These are phyloP conservation scores for Lumnitzera racemosa DNA, from an alignment of 345 rosid genomes.

Conservation along the genomic window DNA sequence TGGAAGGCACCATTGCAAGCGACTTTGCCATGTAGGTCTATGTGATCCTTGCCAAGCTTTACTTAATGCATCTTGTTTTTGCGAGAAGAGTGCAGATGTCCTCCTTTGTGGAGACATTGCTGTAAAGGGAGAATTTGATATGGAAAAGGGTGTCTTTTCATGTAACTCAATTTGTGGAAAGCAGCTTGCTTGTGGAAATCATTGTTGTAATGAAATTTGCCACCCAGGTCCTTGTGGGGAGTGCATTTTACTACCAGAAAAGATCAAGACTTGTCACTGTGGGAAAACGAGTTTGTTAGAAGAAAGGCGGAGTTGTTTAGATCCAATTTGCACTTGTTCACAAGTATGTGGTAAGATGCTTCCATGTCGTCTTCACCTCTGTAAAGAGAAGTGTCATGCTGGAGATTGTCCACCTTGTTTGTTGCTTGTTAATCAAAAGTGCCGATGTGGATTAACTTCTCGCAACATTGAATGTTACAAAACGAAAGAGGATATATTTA, in stretches of 20 bases:
- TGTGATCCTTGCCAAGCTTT: constrained; percentile 70
- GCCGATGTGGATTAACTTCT: constrained; percentile 72
- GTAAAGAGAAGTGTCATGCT: constrained; percentile 70
- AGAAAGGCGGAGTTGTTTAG: constrained; percentile 75
- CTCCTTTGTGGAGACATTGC: constrained; percentile 75
- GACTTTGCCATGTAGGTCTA: constrained; percentile 70
- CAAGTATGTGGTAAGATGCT: constrained; percentile 60
- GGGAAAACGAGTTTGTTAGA: constrained; percentile 68
- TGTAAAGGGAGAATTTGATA: constrained; percentile 68
- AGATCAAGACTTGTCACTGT: constrained; percentile 66
- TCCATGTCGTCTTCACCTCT: constrained; percentile 59
- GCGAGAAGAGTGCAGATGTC: constrained; percentile 67
- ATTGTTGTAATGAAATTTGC: constrained; percentile 53
- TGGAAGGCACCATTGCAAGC: constrained; percentile 64
- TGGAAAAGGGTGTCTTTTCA: constrained; percentile 69
- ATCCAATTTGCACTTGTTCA: constrained; percentile 72
- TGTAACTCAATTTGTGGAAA: constrained; percentile 60
- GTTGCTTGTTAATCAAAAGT: constrained; percentile 59
- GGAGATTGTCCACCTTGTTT: constrained; percentile 82
- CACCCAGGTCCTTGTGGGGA: constrained; percentile 87
- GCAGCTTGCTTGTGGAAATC: constrained; percentile 63
- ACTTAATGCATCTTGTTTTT: constrained; percentile 73
- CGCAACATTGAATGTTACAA: constrained; percentile 66
- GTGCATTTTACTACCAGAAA: constrained; percentile 61
- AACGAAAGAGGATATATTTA: constrained; percentile 50